Percentiles rank a stretch among this genome's conserved stretches.
Evolutionary conservation across 805 yeast genomes (phyloP).

Genomic region (Lipomyces yamadae): DNA sequence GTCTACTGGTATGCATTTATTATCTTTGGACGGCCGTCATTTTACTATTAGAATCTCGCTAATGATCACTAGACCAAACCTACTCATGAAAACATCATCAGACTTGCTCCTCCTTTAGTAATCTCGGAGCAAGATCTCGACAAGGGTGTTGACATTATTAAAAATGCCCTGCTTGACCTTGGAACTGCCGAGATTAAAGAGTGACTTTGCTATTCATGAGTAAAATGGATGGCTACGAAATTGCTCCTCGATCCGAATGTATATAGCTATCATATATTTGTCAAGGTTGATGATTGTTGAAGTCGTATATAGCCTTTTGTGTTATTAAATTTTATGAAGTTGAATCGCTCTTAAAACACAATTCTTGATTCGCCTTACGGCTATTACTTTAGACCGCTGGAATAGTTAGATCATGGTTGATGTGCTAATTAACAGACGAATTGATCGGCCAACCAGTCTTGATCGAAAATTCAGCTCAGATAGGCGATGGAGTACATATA

Average conservation of each 20-base stretch:
- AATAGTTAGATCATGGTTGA: too few species aligned
- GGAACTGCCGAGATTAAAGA: conserved; percentile 39
- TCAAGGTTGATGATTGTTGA: too few species aligned
- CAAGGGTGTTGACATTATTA: conserved; percentile 78
- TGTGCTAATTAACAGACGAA: too few species aligned
- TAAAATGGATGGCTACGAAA: neutral
- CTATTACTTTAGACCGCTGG: too few species aligned
- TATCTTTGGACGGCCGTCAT: neutral
- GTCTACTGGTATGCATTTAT: conserved; percentile 64
- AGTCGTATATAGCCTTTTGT: too few species aligned
- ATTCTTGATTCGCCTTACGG: too few species aligned
- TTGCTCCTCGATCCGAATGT: neutral
- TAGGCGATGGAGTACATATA: too few species aligned
- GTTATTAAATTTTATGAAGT: too few species aligned
- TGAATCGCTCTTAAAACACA: too few species aligned
- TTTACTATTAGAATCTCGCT: neutral
- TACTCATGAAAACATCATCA: conserved; percentile 92
- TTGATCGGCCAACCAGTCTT: too few species aligned
- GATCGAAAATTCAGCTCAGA: too few species aligned
- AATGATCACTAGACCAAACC: conserved; percentile 63
- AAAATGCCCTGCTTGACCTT: conserved; percentile 57
- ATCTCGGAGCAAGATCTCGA: conserved; percentile 84
- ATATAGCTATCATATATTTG: neutral
- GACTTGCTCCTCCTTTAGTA: conserved; percentile 95
- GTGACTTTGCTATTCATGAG: neutral